Base-by-base conservation (phyloP, 805 yeast genomes). In the Yarrowia hollandica region DNA sequence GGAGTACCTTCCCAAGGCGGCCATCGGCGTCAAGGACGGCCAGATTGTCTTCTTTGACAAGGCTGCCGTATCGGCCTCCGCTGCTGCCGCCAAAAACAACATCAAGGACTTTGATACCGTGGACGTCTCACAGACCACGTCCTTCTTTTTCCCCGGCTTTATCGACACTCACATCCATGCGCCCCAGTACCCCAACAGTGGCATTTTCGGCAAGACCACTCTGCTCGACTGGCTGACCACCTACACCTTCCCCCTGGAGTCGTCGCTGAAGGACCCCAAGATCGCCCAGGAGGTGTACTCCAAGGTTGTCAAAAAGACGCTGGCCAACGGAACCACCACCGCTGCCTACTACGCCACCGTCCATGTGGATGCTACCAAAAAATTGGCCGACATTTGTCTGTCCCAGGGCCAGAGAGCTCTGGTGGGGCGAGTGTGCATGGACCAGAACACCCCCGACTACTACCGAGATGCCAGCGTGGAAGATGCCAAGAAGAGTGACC, bases 371-470 rank as follows among this genome's bases (percentile, higher is more conserved):
- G 84, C 96, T 3, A 81, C 97, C 1, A 85, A 85, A 55, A 65
- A 85, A 33, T 79, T 94, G 66, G 96, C 96, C 1, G 86, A 85
- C 61, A 69, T 86, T 14, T 83, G 92, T 31, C 73, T 84, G 11
- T 62, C 75, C 35, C 65, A 74, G 26, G 96, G 96, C 34, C 98
- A 91, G 72, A 77, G 97, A 62, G 97, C 96, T 0, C 79, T 88
- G 58, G 82, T 94, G 34, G 99, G 99, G 4, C 85, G 92, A 66
- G 96, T 90, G 18, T 94, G 98, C 69, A 94, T 94, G 98, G 86
- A 90, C 68, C 79, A 81, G 62, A 85, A 88, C 72, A 81, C 89
- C 1, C 95, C 94, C 0, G 85, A 80, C 26, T 86, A 81, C 68
- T 83, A 88, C 70, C 69, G 75, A 39, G 66, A 67, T 26, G 91